Base-by-base conservation (phyloP, 1,284 basidiomycete genomes). In the Leccinum pachyderme region DNA sequence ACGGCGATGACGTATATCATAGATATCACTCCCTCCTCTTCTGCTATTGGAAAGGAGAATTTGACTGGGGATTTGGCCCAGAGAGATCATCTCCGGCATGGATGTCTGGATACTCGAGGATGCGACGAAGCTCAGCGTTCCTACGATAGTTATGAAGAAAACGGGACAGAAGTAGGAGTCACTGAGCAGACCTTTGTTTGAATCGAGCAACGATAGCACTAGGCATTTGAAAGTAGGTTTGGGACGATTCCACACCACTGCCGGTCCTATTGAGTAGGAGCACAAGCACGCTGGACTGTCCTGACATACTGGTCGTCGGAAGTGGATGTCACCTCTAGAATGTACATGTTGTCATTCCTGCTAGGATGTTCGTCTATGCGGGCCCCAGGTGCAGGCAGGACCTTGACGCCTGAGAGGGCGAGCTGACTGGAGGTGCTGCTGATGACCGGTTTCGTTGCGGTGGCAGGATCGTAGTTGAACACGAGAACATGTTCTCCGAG, bases 311-410 rank as follows among this genome's bases (percentile, higher is more conserved):
- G 75, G 63, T 79, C 76, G 51, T 79, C 77, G 41, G 66, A 61
- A 18, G 65, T 71, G 27, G 74, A 69, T 1, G 77, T 80, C 7
- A 86, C 86, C 63, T 91, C 83, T 13, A 91, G 72, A 55, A 90
- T 82, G 66, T 83, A 91, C 83, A 91, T 90, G 55, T 77, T 83
- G 58, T 80, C 76, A 59, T 87, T 87, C 64, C 75, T 78, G 48
- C 68, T 63, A 2, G 61, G 65, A 32, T 76, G 72, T 18, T 72
- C 81, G 27, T 81, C 80, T 6, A 73, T 67, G 13, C 74, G 75
- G 27, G 78, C 85, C 7, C 86, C 88, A 41, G 87, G 87, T n/a
- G 88, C 88, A 43, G 87, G 85, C 53, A 82, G 76, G 2, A 87
- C 74, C 56, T 80, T 85, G 53, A 89, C 67, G 24, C 79, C 81